Evolutionary conservation across 2,329 filamentous ascomycete genomes (phyloP).

Genomic region (Aureobasidium pullulans): DNA sequence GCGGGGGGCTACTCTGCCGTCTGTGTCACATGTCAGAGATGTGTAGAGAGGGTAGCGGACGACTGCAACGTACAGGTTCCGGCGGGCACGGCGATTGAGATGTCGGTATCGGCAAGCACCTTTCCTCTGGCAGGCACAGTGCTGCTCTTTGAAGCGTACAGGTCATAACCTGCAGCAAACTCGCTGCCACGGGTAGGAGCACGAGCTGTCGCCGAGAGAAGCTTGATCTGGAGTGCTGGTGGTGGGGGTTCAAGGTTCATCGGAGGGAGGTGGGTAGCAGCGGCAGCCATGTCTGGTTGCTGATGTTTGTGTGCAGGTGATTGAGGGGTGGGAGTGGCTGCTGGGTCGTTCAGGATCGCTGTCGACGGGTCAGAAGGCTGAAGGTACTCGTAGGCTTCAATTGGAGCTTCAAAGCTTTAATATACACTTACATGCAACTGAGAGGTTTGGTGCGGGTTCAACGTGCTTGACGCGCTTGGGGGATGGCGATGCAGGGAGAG

Average conservation of each 20-base stretch:
- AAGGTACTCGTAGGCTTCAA: background rate
- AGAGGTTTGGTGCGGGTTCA: slow-evolving; percentile 32
- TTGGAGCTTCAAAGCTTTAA: background rate
- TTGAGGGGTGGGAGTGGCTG: slow-evolving; percentile 27
- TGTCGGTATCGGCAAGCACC: slow-evolving; percentile 80
- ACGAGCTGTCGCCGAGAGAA: slow-evolving; percentile 70
- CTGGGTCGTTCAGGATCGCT: slow-evolving; percentile 31
- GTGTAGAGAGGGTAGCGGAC: background rate
- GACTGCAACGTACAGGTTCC: slow-evolving; percentile 67
- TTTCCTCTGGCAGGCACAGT: slow-evolving; percentile 76
- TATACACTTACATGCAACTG: slow-evolving; percentile 26
- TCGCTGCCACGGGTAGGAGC: slow-evolving; percentile 83
- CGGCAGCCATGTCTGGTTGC: slow-evolving; percentile 12
- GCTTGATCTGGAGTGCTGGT: slow-evolving; percentile 76
- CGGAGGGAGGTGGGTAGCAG: slow-evolving; percentile 21
- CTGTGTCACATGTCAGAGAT: slow-evolving; percentile 35
- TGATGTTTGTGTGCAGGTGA: slow-evolving; percentile 19
- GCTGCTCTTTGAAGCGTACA: slow-evolving; percentile 68
- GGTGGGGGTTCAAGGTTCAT: slow-evolving; percentile 31
- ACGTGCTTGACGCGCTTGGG: slow-evolving; percentile 71
- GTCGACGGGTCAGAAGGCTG: background rate
- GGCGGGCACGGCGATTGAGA: slow-evolving; percentile 81
- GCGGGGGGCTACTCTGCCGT: slow-evolving; percentile 82
- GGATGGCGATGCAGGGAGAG: slow-evolving; percentile 63
- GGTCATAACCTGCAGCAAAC: slow-evolving; percentile 87